These are phyloP conservation scores for Hyphodiscus hymeniophilus DNA, from an alignment of 495 filamentous ascomycete genomes.

Conservation along the genomic window DNA sequence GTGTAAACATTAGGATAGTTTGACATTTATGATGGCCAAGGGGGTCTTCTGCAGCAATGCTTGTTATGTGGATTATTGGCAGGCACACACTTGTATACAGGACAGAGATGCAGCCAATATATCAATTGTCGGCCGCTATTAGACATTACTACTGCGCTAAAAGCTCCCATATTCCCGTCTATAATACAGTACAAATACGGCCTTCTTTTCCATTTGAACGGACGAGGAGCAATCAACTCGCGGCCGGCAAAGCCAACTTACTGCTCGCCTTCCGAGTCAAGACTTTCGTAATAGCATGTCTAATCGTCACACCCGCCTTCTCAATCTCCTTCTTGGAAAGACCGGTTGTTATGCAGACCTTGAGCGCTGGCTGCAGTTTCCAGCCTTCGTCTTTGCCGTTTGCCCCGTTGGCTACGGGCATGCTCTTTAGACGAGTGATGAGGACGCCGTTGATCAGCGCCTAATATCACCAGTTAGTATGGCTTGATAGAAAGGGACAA, in stretches of 20 bases:
- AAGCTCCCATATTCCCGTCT: too few relatives aligned
- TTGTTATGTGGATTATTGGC: too few relatives aligned
- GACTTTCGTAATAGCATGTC: conserved; percentile 92
- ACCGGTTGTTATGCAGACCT: conserved; percentile 81
- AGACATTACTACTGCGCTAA: too few relatives aligned
- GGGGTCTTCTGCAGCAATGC: too few relatives aligned
- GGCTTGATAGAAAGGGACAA: neutral
- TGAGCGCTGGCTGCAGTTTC: conserved; percentile 68
- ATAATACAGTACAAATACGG: too few relatives aligned
- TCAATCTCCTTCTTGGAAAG: conserved; percentile 91
- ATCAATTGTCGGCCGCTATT: too few relatives aligned
- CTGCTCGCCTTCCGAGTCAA: conserved; percentile 36
- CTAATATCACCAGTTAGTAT: conserved; percentile 30
- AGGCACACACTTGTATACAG: too few relatives aligned
- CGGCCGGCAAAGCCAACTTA: conserved; percentile 18
- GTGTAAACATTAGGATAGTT: too few relatives aligned
- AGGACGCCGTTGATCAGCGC: conserved; percentile 76
- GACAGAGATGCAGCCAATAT: too few relatives aligned
- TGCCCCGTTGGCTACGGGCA: conserved; percentile 50
- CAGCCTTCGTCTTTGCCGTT: conserved; percentile 54
- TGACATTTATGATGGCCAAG: too few relatives aligned
- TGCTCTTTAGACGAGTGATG: conserved; percentile 74
- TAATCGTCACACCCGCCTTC: conserved; percentile 77
- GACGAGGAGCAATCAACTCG: too few relatives aligned
- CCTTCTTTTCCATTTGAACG: too few relatives aligned